Base-by-base conservation (phyloP, 148 eudicot genomes). In the Chenopodium album region DNA sequence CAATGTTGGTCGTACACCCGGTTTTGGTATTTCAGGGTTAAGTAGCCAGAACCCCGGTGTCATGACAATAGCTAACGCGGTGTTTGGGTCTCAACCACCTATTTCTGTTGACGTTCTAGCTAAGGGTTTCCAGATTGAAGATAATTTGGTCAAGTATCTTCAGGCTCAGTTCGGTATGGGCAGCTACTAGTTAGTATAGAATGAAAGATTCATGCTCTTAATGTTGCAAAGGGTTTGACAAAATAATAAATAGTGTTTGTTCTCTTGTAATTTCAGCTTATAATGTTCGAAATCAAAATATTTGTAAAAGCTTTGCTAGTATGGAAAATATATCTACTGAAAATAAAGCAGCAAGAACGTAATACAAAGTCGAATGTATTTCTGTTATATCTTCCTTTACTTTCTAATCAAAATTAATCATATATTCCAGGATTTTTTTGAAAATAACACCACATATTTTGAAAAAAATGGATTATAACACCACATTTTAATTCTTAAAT, bases 21-120 rank as follows among this genome's bases (percentile, higher is more conserved):
- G 83, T 14, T 37, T 86, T 3, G 79, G 84, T 0, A 78, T 86
- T 11, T 71, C 77, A 0, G 84, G 78, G 10, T 47, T 86, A 52
- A 86, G 79, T 71, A 83, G 85, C 84, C 83, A 83, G 68, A 86
- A 83, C 76, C 85, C 85, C 0, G 88, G 88, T 17, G 82, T 83
- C 1, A 82, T 76, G 34, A 76, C 85, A n/a, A 73, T 86, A 16
- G 84, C 85, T 9, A 73, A 83, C 22, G 77, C 79, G 7, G 82
- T 83, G 23, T 86, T 86, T 23, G 85, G 85, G 4, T 44, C 85
- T 2, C 22, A 83, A 9, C 84, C 83, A 8, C 64, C 83, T 8
- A 82, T 86, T 9, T 31, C 73, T 4, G 75, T 47, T 67, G 81
- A 82, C 65, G 75, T 80, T n/a, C 76, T 85, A 26, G 63, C 78